Base-by-base conservation (phyloP, 345 rosid genomes). In the Tarenaya hassleriana region DNA sequence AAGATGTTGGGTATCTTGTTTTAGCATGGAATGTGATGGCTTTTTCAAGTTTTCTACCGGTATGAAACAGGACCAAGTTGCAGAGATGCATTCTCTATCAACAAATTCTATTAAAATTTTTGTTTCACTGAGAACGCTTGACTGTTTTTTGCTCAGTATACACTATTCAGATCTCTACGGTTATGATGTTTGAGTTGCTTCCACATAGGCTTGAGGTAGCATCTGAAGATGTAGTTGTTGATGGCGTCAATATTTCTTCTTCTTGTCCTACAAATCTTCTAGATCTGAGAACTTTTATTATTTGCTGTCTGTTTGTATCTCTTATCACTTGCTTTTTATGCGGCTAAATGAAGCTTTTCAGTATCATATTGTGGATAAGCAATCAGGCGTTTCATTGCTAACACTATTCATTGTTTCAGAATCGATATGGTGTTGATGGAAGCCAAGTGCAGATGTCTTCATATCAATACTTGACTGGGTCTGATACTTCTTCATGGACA, bases 341-440 rank as follows among this genome's bases (percentile, higher is more conserved):
- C n/a, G 57, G 7, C 47, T 21, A 41, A 41, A 35, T 39, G 19
- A 44, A 17, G 47, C 45, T 55, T 52, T 16, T 47, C 21, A 11
- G 13, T 43, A 16, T 2, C 38, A 1, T 50, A 50, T 47, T 55
- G 45, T 29, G 46, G 29, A 45, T 57, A 41, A 37, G 32, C 15
- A 1, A 4, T 21, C 12, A 8, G 10, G 29, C 32, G 44, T 58
- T 7, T 21, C 50, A 18, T 41, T 51, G 47, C 31, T 43, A 56
- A 61, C 10, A 17, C 31, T 45, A 33, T 38, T 15, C 39, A 40
- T 31, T 54, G 27, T 16, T 14, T 16, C 67, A 92, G 95, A 72
- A 73, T 31, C 88, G 61, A 59, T 80, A 81, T 69, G 59, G 58
- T 71, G 74, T 69, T 59, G 95, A 81, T 69, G 78, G 68, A 40